A percentile compares a stretch with the other conserved stretches of the same genome.
Evolutionary conservation across 1,284 basidiomycete genomes (phyloP).

Genomic region (Cyathus olla): DNA sequence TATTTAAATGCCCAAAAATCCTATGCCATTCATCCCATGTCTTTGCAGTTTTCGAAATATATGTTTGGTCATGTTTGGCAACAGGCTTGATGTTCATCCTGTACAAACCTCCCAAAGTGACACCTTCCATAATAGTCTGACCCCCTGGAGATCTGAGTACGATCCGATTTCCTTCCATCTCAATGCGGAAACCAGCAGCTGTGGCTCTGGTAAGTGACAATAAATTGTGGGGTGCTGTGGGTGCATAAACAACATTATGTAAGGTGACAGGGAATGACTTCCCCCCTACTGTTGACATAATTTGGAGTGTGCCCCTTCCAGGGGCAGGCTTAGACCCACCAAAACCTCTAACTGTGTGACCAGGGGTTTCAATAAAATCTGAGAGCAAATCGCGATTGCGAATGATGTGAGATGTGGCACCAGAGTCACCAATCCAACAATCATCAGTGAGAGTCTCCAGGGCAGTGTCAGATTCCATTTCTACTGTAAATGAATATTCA

Average conservation of each 20-base stretch:
- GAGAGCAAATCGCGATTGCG: too few species aligned
- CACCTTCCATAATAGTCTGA: not conserved
- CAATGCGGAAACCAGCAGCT: not conserved
- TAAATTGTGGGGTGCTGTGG: not conserved
- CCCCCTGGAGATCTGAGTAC: not conserved
- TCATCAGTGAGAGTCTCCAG: not conserved
- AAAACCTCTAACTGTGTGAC: not conserved
- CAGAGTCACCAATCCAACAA: not conserved
- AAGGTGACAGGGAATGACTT: not conserved
- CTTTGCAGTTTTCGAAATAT: not conserved
- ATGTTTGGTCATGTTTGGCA: not conserved
- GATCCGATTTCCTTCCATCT: not conserved
- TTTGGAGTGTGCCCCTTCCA: not conserved
- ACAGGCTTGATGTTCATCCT: not conserved
- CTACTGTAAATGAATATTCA: not conserved
- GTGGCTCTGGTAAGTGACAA: not conserved
- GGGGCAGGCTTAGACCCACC: not conserved
- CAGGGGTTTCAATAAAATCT: too few species aligned
- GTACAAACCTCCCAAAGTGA: not conserved
- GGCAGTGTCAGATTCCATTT: not conserved
- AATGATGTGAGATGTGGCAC: not conserved
- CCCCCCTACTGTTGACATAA: not conserved
- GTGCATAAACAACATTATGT: not conserved
- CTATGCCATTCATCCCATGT: constrained; percentile 46
- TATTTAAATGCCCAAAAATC: constrained; percentile 40